Evolutionary conservation across 768 basidiomycete genomes (phyloP).

Genomic region (Lactifluus pinguis): DNA sequence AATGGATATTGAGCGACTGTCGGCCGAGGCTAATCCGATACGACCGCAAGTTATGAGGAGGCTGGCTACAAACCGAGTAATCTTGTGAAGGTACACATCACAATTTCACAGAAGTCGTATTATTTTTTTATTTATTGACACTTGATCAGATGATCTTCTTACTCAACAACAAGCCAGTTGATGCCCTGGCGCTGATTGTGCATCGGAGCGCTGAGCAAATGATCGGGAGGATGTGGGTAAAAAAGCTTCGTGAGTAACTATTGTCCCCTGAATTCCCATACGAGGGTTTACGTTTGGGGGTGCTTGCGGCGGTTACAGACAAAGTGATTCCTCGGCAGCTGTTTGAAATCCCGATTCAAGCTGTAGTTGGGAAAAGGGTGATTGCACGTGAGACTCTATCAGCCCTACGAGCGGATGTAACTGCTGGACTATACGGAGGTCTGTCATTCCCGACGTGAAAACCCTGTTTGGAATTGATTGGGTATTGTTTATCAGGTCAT

Average conservation of each 20-base stretch:
- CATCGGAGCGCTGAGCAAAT: conserved; percentile 70
- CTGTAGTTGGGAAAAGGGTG: conserved; percentile 77
- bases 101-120: not conserved
- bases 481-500: conserved; percentile 42
- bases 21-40: not conserved
- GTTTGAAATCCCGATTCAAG: conserved; percentile 95
- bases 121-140: not conserved
- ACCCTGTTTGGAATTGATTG: not conserved
- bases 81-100: conserved; percentile 59
- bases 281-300: not conserved
- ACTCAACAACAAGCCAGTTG: conserved; percentile 81
- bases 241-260: conserved; percentile 69
- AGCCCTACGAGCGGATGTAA: conserved; percentile 84
- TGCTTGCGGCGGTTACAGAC: conserved; percentile 37
- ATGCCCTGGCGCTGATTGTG: conserved; percentile 88
- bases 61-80: conserved; percentile 79
- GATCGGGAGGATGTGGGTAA: conserved; percentile 78
- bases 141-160: conserved; percentile 73
- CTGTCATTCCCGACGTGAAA: conserved; percentile 2
- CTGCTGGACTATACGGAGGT: conserved; percentile 90
- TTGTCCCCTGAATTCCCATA: not conserved
- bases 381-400: conserved; percentile 85
- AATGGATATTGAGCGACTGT: not conserved
- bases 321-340: conserved; percentile 88
- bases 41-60: conserved; percentile 72